Base-by-base conservation (phyloP, 2,329 filamentous ascomycete species). In the Scedosporium apiospermum region DNA sequence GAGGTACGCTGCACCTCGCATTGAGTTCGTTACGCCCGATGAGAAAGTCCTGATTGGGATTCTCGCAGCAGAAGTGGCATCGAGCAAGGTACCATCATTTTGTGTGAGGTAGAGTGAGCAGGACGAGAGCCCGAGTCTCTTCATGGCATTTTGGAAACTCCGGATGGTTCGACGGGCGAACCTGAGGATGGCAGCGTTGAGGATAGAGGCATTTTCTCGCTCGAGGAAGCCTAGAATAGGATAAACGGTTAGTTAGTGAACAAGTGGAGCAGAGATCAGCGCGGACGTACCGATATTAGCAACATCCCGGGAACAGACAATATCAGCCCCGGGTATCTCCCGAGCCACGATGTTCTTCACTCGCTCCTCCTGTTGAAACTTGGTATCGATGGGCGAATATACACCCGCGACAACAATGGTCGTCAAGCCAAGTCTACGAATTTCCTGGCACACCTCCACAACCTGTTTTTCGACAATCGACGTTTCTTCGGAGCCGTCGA, bases 191-290 rank as follows among this genome's bases (percentile, higher is more conserved):
- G 84, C 79, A 0, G 84, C 85, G 65, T 88, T 88, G 18, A 88
- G 73, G 18, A 88, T 85, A 1, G 83, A 80, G 0, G 85, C 85
- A 67, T 88, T 88, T 69, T 88, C 86, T 44, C 86, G 77, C 71
- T 87, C 85, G 6, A 86, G 72, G 60, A 85, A 83, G 34, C 34
- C 34, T 38, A 4, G 1, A 38, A 38, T 14, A 38, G 10, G 9
- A 14, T 14, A 12, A 4, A 38, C 34, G 1, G 34, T 38, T 38
- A 38, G 34, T 38, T 12, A 4, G 10, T 12, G 6, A 12, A 3
- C 10, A 38, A 38, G 1, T 12, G 34, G 34, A 38, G 34, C 34
- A 14, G 10, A 4, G 34, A 14, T 12, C 3, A 38, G 10, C 2
- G 10, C 10, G 10, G 12, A 10, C 34, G 34, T 38, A 49, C 74